These are phyloP conservation scores for Quaeritorhiza haematococci DNA, from an alignment of 371 early-diverging fungal species.

Conservation along the genomic window DNA sequence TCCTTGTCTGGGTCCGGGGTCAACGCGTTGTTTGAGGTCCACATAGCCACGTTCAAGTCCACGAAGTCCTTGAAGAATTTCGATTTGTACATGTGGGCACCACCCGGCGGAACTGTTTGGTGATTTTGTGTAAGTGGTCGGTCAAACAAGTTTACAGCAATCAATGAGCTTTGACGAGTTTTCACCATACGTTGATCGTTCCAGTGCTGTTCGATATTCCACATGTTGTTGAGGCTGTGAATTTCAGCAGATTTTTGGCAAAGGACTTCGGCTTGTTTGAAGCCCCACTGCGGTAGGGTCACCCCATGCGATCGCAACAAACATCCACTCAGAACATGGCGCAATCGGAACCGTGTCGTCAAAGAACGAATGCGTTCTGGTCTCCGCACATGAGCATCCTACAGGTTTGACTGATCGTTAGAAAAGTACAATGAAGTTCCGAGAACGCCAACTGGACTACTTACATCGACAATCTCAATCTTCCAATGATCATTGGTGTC, in stretches of 20 bases:
- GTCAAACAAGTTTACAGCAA: no score
- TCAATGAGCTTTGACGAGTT: not conserved
- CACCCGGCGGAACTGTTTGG: constrained; percentile 53
- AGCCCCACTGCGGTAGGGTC: constrained; percentile 97
- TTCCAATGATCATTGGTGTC: constrained; percentile 89
- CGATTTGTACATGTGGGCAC: constrained; percentile 53
- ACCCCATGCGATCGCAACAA: constrained; percentile 75
- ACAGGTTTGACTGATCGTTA: not conserved
- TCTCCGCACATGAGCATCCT: constrained; percentile 28
- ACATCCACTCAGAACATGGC: constrained; percentile 76
- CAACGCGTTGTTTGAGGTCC: constrained; percentile 95
- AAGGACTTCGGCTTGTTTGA: constrained; percentile 90
- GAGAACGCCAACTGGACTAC: not conserved
- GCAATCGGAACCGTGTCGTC: constrained; percentile 83
- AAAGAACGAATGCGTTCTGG: constrained; percentile 63
- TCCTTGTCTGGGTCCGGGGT: constrained; percentile 95
- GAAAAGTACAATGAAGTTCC: not conserved
- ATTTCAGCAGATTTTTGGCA: constrained; percentile 70
- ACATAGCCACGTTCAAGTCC: constrained; percentile 96
- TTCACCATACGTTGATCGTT: constrained; percentile 55
- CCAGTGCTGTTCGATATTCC: constrained; percentile 96
- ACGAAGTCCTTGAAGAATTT: constrained; percentile 83
- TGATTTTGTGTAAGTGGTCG: constrained; percentile 2
- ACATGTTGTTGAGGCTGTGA: constrained; percentile 62
- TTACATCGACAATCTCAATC: constrained; percentile 77